Conservation (phyloP, 2,329 filamentous ascomycete genomes). For the Cadophora sp. region DNA sequence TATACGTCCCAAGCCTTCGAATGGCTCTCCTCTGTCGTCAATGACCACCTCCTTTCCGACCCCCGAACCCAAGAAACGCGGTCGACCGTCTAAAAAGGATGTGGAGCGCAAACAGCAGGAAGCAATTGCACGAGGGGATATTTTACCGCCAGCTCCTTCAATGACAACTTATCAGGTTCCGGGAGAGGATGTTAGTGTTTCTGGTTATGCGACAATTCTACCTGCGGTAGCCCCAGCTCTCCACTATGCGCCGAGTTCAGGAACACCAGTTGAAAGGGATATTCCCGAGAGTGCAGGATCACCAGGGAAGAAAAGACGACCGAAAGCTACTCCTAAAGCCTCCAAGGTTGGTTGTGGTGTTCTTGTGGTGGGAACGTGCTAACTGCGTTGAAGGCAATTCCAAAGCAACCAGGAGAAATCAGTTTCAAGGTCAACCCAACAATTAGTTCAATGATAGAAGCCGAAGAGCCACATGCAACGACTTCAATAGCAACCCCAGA, state of each 20-base stretch:
- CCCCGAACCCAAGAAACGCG: conserved; percentile 39
- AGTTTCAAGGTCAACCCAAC: conserved; percentile 29
- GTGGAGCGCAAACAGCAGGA: conserved; percentile 39
- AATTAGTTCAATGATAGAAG: conserved; percentile 7
- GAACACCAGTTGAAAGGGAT: conserved; percentile 25
- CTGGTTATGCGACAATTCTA: conserved; percentile 25
- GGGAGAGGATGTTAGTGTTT: conserved; percentile 27
- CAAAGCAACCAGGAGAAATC: conserved; percentile 34
- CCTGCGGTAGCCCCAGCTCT: conserved; percentile 8
- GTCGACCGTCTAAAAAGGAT: conserved; percentile 44
- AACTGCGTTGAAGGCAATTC: neutral
- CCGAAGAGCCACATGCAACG: neutral
- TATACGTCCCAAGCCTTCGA: conserved; percentile 42
- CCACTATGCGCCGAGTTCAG: conserved; percentile 19
- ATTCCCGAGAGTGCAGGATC: conserved; percentile 27
- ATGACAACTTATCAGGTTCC: conserved; percentile 19
- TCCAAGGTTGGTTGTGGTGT: conserved; percentile 31
- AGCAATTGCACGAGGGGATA: conserved; percentile 40
- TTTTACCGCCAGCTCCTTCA: conserved; percentile 34
- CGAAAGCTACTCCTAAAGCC: conserved; percentile 27
- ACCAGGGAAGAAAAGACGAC: conserved; percentile 36
- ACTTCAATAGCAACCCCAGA: conserved; percentile 5
- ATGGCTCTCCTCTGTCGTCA: conserved; percentile 37
- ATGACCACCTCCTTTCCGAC: conserved; percentile 32
- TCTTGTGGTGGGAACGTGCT: neutral